Evolutionary conservation across 176 grass and related monocot species (phyloP), one percentile per base, ranked within the genome.

Genomic region (Elaeis guineensis): DNA sequence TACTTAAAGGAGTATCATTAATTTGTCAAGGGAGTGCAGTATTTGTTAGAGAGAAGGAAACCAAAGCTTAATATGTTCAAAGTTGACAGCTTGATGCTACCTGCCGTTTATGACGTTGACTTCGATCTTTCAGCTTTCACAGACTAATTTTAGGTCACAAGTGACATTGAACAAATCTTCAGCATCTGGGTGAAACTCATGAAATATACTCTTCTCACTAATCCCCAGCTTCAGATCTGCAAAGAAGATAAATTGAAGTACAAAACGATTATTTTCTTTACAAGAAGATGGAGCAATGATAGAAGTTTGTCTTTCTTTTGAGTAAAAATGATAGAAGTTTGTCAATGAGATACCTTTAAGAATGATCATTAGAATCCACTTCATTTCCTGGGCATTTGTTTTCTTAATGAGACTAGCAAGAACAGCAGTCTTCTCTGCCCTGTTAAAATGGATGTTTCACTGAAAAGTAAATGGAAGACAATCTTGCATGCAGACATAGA

Each of bases 361-460:
- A 80, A 96, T 90, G 65, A 96, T 88, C 87, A 97, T 97, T 25
- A 91, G 59, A 85, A 97, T 83, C 92, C 87, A 97, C 72, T 97
- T 90, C 92, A 97, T 91, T 80, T 97, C 92, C 32, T 64, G 15
- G 68, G 92, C 70, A 88, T 85, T 97, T 57, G 92, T 91, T 84
- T 88, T 97, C 69, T 91, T 91, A 54, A 97, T 90, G 51, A 97
- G 72, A 65, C 55, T 64, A 70, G 83, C 73, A 68, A 97, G 83
- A 65, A 91, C 75, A 5, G 54, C 69, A 58, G 92, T 81, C 72
- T 97, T 97, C 61, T 82, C 83, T 30, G 77, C 80, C 81, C 92
- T 97, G 58, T 69, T 26, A 75, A 70, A 32, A 63, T 59, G 35
- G 11, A 44, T 44, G 11, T 44, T 44, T 44, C 11, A 44, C 35